A percentile compares a stretch with the other conserved stretches of the same genome.
phyloP scores from a whole-genome alignment of 257 asterid genomes.

The Rubia yunnanensis region DNA sequence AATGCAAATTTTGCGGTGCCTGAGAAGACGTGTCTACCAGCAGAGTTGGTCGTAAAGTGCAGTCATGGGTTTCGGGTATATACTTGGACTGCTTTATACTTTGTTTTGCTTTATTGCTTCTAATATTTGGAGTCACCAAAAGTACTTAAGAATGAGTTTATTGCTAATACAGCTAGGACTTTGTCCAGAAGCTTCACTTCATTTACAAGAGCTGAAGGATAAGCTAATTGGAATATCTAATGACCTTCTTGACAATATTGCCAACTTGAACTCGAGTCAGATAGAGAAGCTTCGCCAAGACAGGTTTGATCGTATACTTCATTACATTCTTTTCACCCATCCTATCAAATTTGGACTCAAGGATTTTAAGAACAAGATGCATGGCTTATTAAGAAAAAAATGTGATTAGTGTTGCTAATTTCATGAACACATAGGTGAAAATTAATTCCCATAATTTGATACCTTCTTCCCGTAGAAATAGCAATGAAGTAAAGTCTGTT shows the following conservation, averaged over 20 bases:
- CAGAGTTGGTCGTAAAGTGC: slow-evolving; percentile 63
- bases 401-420: background rate
- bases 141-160: slow-evolving; percentile 18
- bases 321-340: background rate
- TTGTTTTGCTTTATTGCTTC: slow-evolving; percentile 12
- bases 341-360: background rate
- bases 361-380: background rate
- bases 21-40: slow-evolving; percentile 48
- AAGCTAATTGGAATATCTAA: slow-evolving; percentile 66
- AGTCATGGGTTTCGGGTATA: slow-evolving; percentile 71
- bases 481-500: slow-evolving; percentile 7
- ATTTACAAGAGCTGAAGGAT: slow-evolving; percentile 79
- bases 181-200: slow-evolving; percentile 76
- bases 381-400: background rate
- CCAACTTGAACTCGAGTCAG: slow-evolving; percentile 57
- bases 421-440: background rate
- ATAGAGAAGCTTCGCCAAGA: slow-evolving; percentile 69
- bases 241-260: slow-evolving; percentile 75
- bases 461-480: slow-evolving; percentile 10
- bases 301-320: slow-evolving; percentile 42
- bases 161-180: slow-evolving; percentile 61
- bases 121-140: slow-evolving; percentile 13
- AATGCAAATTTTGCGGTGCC: slow-evolving; percentile 17
- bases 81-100: slow-evolving; percentile 2
- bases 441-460: slow-evolving; percentile 7